A percentile compares a stretch with the other conserved stretches of the same genome.
phyloP scores from a whole-genome alignment of 2,329 filamentous ascomycete genomes.

The Nemania bipapillata region DNA sequence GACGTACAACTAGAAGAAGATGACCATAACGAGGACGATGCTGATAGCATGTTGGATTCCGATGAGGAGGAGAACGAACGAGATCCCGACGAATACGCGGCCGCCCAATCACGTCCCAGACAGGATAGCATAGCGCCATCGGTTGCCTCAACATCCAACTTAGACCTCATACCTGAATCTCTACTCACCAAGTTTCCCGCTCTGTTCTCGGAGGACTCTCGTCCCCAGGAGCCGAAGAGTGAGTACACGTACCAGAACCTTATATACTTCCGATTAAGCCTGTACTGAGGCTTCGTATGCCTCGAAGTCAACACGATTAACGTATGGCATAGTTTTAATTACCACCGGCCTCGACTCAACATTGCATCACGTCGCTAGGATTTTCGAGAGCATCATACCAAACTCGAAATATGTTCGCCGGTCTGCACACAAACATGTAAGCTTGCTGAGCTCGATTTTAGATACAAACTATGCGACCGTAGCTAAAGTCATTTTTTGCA shows the following conservation, averaged over 20 bases:
- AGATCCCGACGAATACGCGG: slow-evolving; percentile 49
- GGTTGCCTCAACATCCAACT: slow-evolving; percentile 68
- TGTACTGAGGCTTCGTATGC: not conserved
- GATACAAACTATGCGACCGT: not conserved
- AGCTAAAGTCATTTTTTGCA: slow-evolving; percentile 23
- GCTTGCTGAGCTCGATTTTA: not conserved
- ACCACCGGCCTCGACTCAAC: slow-evolving; percentile 91
- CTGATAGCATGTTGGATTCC: slow-evolving; percentile 83
- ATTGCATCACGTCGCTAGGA: slow-evolving; percentile 82
- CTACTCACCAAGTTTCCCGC: slow-evolving; percentile 70
- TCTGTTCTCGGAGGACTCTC: slow-evolving; percentile 67
- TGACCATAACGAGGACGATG: slow-evolving; percentile 59
- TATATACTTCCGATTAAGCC: not conserved
- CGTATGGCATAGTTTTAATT: slow-evolving; percentile 70
- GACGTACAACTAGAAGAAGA: slow-evolving; percentile 50
- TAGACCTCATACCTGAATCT: slow-evolving; percentile 70
- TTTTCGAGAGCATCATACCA: slow-evolving; percentile 84
- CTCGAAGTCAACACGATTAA: slow-evolving; percentile 9
- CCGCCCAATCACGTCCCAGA: slow-evolving; percentile 59
- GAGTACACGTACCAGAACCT: not conserved
- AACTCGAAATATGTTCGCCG: slow-evolving; percentile 88
- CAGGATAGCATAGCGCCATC: slow-evolving; percentile 66
- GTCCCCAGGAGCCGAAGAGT: slow-evolving; percentile 74
- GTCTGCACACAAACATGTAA: slow-evolving; percentile 78
- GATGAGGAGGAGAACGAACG: slow-evolving; percentile 64